phyloP scores from a whole-genome alignment of 305 asterid species.

The Fraxinus albicans region DNA sequence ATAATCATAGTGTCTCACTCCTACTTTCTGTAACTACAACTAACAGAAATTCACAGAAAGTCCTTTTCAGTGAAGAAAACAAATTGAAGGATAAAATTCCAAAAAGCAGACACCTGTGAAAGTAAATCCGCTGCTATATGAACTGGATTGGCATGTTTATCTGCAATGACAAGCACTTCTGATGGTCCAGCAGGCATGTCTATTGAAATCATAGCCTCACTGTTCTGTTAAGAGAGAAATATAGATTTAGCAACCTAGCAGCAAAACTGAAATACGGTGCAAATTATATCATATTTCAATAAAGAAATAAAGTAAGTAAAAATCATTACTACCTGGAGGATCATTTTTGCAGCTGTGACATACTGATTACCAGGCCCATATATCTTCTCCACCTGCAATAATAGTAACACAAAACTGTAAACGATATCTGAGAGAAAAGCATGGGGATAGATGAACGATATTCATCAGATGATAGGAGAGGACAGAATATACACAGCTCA shows the following conservation, averaged over 20 bases:
- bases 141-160: slow-evolving; percentile 78
- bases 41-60: neutral
- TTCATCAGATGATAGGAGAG: neutral
- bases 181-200: slow-evolving; percentile 99
- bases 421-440: slow-evolving; percentile 9
- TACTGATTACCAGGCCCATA: slow-evolving; percentile 99
- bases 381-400: slow-evolving; percentile 84
- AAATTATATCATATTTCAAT: neutral
- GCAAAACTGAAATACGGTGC: neutral
- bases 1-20: neutral
- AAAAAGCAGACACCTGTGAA: slow-evolving; percentile 64
- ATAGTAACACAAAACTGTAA: slow-evolving; percentile 20
- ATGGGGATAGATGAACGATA: neutral
- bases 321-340: slow-evolving; percentile 65
- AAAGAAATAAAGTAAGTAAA: slow-evolving; percentile 4
- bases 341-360: slow-evolving; percentile 98
- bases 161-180: slow-evolving; percentile 97
- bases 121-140: slow-evolving; percentile 96
- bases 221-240: slow-evolving; percentile 59
- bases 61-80: neutral
- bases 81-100: slow-evolving; percentile 13
- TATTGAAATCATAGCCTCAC: slow-evolving; percentile 96
- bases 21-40: neutral
- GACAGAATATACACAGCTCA: slow-evolving; percentile 5
- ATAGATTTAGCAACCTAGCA: slow-evolving; percentile 37